These are phyloP conservation scores for Suillus discolor DNA, from an alignment of 768 basidiomycete species.

Conservation along the genomic window DNA sequence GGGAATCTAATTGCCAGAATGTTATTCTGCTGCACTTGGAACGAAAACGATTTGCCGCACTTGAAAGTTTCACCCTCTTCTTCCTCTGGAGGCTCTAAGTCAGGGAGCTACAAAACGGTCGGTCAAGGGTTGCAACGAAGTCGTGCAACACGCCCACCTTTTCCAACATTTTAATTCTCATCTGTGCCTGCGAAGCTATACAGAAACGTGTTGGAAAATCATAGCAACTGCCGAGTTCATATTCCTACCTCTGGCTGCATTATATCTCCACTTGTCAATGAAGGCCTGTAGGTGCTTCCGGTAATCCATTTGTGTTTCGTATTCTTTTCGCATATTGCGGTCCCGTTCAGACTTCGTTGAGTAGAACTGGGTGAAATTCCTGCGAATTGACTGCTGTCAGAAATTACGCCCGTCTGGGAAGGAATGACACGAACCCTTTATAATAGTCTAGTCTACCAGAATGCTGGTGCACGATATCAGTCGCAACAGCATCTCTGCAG, in stretches of 20 bases:
- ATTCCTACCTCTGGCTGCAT: constrained; percentile 82
- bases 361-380: constrained; percentile 98
- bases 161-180: constrained; percentile 75
- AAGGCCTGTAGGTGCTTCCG: constrained; percentile 95
- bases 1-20: constrained; percentile 63
- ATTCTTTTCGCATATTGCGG: constrained; percentile 89
- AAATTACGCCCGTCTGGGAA: neutral
- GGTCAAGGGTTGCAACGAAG: neutral
- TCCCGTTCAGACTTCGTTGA: constrained; percentile 97
- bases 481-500: constrained; percentile 87
- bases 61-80: constrained; percentile 95
- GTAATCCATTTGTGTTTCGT: constrained; percentile 95
- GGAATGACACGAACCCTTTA: constrained; percentile 68
- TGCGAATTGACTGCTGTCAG: constrained; percentile 29
- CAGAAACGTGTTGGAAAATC: constrained; percentile 9
- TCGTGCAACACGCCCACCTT: constrained; percentile 48
- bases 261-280: constrained; percentile 98
- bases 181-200: constrained; percentile 84
- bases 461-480: constrained; percentile 98
- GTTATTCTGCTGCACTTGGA: constrained; percentile 5
- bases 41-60: constrained; percentile 36
- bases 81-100: constrained; percentile 88
- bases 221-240: neutral
- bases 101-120: constrained; percentile 65
- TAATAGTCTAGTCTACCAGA: constrained; percentile 93